A percentile compares a stretch with the other conserved stretches of the same genome.
phyloP scores from a whole-genome alignment of 2,329 filamentous ascomycete genomes.

The Sporothrix globosa region DNA sequence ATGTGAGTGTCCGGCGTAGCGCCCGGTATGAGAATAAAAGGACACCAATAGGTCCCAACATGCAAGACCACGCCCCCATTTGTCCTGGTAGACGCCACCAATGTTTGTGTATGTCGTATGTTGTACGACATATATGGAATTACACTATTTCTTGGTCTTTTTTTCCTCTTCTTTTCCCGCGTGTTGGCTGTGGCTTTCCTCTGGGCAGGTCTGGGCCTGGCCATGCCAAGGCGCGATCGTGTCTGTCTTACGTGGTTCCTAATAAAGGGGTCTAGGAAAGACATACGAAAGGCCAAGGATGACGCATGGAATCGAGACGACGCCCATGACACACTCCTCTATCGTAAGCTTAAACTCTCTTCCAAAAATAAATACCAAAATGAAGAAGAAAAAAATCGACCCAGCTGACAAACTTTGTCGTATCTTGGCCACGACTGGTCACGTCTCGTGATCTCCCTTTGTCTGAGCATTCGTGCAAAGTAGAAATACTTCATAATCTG shows the following conservation, averaged over 20 bases:
- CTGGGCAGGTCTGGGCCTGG: conserved; percentile 25
- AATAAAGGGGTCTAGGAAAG: background rate
- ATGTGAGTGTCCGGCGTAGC: background rate
- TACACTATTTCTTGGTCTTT: too few relatives aligned
- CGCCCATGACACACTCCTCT: background rate
- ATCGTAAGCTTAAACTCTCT: conserved; percentile 12
- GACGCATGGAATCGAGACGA: background rate
- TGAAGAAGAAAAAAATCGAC: background rate
- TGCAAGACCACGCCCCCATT: background rate
- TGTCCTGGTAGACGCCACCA: background rate
- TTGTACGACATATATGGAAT: too few relatives aligned
- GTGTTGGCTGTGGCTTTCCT: background rate
- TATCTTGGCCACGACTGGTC: background rate
- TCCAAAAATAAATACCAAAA: conserved; percentile 12
- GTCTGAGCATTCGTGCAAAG: background rate
- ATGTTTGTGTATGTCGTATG: background rate
- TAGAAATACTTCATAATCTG: background rate
- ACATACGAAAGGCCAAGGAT: background rate
- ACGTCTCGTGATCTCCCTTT: background rate
- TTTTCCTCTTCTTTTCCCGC: background rate
- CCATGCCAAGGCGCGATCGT: conserved; percentile 30
- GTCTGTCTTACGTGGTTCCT: conserved; percentile 25
- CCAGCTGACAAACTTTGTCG: too few relatives aligned
- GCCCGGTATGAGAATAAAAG: background rate
- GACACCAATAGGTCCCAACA: too few relatives aligned